These are phyloP conservation scores for Amauroascus niger DNA, from an alignment of 2,329 filamentous ascomycete genomes.

Conservation along the genomic window DNA sequence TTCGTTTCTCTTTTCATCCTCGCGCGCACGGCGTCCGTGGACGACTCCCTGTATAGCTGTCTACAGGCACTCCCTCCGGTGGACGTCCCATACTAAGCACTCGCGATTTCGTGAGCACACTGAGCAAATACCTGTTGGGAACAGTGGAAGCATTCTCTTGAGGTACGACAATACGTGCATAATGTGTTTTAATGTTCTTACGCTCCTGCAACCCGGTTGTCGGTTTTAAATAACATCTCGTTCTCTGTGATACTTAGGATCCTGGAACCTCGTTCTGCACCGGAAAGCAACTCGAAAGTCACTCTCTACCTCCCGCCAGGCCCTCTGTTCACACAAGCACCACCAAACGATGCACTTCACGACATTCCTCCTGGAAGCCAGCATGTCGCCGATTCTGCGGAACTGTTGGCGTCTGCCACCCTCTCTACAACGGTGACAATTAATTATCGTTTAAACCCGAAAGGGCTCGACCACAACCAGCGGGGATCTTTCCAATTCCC, in stretches of 20 bases:
- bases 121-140: constrained; percentile 24
- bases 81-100: not conserved
- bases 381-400: not conserved
- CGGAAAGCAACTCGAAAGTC: constrained; percentile 21
- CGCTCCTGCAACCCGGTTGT: not conserved
- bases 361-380: not conserved
- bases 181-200: not conserved
- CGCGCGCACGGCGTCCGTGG: not conserved
- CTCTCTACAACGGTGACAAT: constrained; percentile 26
- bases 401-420: not conserved
- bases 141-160: constrained; percentile 24
- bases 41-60: not conserved
- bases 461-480: not conserved
- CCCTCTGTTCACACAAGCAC: constrained; percentile 21
- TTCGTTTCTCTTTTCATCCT: constrained; percentile 4
- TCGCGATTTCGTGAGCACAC: constrained; percentile 18
- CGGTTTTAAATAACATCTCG: not conserved
- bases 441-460: constrained; percentile 32
- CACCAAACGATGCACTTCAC: not conserved
- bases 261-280: not conserved
- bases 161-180: constrained; percentile 21
- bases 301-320: constrained; percentile 33
- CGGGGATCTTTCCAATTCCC: constrained; percentile 25
- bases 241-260: constrained; percentile 5
- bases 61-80: constrained; percentile 5